phyloP scores from a whole-genome alignment of 306 rosid species.

The Luffa acutangula region DNA sequence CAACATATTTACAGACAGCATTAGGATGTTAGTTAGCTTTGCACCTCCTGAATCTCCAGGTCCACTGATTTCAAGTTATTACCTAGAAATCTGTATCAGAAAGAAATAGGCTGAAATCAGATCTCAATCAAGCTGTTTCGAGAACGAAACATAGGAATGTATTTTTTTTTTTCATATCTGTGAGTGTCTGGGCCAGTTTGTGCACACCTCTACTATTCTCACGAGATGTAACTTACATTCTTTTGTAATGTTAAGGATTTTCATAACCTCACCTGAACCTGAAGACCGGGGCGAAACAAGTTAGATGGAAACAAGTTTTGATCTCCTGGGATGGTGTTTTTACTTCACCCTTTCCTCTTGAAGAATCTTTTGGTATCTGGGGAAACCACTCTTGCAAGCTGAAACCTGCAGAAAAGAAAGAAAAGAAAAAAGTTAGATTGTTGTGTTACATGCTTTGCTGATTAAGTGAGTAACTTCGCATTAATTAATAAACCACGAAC shows the following conservation, averaged over 20 bases:
- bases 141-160: not conserved
- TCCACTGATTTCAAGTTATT: not conserved
- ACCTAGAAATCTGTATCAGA: not conserved
- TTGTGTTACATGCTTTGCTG: not conserved
- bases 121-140: not conserved
- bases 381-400: conserved; percentile 74
- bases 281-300: conserved; percentile 4
- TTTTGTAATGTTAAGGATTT: not conserved
- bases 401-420: conserved; percentile 49
- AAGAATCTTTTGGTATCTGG: conserved; percentile 60
- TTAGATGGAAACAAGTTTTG: not conserved
- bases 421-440: not conserved
- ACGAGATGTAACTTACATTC: not conserved
- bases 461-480: not conserved
- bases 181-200: too few species aligned
- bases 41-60: conserved; percentile 8
- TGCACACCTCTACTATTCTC: not conserved
- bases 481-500: not conserved
- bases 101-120: not conserved
- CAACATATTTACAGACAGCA: not conserved
- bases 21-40: not conserved
- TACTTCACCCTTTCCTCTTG: conserved; percentile 53
- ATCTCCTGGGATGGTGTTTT: conserved; percentile 8
- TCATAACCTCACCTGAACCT: not conserved
- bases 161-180: not conserved